Base-by-base conservation (phyloP, 179 eudicot species). In the Nepenthes alata region DNA sequence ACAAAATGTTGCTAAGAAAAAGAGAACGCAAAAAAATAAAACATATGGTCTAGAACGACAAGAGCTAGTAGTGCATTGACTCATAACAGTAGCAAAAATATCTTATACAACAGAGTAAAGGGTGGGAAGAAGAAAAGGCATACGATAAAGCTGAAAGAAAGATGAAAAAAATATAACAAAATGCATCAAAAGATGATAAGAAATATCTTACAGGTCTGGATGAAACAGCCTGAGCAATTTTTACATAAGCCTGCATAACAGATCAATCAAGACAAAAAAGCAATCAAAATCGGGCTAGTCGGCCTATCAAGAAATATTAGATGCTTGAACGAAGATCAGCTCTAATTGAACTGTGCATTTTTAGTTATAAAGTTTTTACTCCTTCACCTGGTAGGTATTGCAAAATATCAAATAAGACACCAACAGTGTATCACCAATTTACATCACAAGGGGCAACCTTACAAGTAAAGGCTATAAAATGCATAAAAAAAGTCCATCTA, bases 201-300 rank as follows among this genome's bases (percentile, higher is more conserved):
- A 55, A 56, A 36, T 1, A 61, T 66, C 98, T 89, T 83, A 93
- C 98, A 37, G 98, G 76, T 78, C 98, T 77, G 73, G 98, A 86
- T 57, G 98, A 93, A 62, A 93, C 78, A 49, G 98, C 98, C 77
- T 93, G 98, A 50, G 98, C 98, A 69, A 93, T 93, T 79, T 93
- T 93, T 64, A 93, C 75, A 75, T 93, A 93, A n/a, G 98, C 98
- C 98, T 93, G 77, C 74, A 71, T 47, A 61, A 67, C 47, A 54
- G 39, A 13, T 47, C 12, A 62, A 67, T 35, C 16, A 11, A 4
- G 7, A 35, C 13, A 13, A 6, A 11, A 11, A n/a, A 3, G 16
- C 58, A 58, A 35, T 4, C 53, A 48, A 35, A 37, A 5, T 44
- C 11, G 11, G 15, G 41, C 38, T 39, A 52, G 16, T 52, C 34